Evolutionary conservation across 2,329 filamentous ascomycete species (phyloP).

Genomic region (Cordyceps militaris): DNA sequence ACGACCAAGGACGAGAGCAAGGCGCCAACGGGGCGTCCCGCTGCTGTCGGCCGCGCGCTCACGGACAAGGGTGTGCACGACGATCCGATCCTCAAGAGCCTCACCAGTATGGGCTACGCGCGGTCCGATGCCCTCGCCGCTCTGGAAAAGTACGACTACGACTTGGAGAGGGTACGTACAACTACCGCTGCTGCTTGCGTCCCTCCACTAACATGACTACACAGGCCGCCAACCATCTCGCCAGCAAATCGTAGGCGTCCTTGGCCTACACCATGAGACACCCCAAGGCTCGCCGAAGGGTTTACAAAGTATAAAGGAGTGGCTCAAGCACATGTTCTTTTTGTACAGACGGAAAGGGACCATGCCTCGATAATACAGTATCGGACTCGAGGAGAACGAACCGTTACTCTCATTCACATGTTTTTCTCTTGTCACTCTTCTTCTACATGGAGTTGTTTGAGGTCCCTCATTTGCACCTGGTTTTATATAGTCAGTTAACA

Average conservation of each 20-base stretch:
- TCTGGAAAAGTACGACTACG: slow-evolving; percentile 92
- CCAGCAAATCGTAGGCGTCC: slow-evolving; percentile 42
- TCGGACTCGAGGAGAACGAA: background rate
- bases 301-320: background rate
- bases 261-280: background rate
- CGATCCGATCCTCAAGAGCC: slow-evolving; percentile 81
- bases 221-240: slow-evolving; percentile 49
- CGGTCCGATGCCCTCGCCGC: slow-evolving; percentile 68
- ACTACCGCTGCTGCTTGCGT: slow-evolving; percentile 19
- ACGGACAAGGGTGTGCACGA: slow-evolving; percentile 74
- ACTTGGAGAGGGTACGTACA: slow-evolving; percentile 71
- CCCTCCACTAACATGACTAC: background rate
- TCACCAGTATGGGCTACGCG: slow-evolving; percentile 84
- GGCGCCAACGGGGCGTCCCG: slow-evolving; percentile 20
- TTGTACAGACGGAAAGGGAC: background rate
- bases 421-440: background rate
- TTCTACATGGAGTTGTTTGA: slow-evolving; percentile 3
- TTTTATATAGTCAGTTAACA: background rate
- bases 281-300: background rate
- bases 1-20: background rate
- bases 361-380: background rate
- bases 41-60: slow-evolving; percentile 54
- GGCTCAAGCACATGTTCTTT: background rate
- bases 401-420: background rate
- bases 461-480: slow-evolving; percentile 1